phyloP scores from a whole-genome alignment of 2,329 filamentous ascomycete species.

The Colletotrichum gloeosporioides region DNA sequence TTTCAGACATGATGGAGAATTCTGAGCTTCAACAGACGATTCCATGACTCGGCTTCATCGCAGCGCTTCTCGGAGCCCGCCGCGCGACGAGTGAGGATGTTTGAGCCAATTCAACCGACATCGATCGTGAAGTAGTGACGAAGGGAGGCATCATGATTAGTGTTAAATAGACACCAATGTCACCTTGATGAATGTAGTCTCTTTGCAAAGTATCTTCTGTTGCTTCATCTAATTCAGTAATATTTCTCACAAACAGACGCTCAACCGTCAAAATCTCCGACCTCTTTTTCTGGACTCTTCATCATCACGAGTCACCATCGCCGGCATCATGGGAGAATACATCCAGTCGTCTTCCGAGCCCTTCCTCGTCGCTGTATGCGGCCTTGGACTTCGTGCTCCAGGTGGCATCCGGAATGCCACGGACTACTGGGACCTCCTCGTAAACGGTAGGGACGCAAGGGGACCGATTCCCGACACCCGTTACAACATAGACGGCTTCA shows the following conservation, averaged over 20 bases:
- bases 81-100: background rate
- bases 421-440: background rate
- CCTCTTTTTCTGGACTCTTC: background rate
- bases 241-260: background rate
- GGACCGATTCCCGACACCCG: background rate
- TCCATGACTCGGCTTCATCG: background rate
- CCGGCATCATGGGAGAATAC: background rate
- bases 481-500: background rate
- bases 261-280: background rate
- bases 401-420: background rate
- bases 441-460: background rate
- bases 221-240: background rate
- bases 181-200: background rate
- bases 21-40: background rate
- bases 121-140: background rate
- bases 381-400: background rate
- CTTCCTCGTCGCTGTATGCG: background rate
- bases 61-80: background rate
- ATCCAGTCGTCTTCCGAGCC: background rate
- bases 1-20: background rate
- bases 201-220: background rate
- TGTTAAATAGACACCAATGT: background rate
- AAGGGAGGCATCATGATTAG: rapidly evolving
- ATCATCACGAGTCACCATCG: background rate
- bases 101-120: rapidly evolving